Base-by-base conservation (phyloP, 2,329 filamentous ascomycete genomes). In the Penicillium sp. region DNA sequence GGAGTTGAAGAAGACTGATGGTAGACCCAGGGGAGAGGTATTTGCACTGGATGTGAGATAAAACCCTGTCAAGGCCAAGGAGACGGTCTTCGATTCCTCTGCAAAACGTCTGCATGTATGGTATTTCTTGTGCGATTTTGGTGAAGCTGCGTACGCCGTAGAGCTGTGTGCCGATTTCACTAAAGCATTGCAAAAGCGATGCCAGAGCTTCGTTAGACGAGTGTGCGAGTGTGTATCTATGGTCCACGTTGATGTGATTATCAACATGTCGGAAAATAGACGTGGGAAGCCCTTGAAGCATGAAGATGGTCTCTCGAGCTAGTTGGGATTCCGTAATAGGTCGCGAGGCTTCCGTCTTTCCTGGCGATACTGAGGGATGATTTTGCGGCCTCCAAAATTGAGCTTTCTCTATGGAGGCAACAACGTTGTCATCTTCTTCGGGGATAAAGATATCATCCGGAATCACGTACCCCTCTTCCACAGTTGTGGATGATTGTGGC, bases 201-300 rank as follows among this genome's bases (percentile, higher is more conserved):
- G 62, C 58, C 16, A 75, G 58, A 4, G 68, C 60, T 40, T 62
- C 50, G 22, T 52, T 65, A 1, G 73, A 75, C 32, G 70, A 59
- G 60, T 77, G 69, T 9, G 55, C 56, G 24, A 74, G 52, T 21
- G 58, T 61, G 61, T 76, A 76, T 50, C 68, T 67, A 22, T 71
- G 63, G 46, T 77, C 73, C 40, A 77, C 60, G 53, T 67, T 65
- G n/a, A 76, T 60, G 4, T 54, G 58, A 34, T 67, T 61, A 34
- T 72, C 67, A 18, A 70, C 31, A 49, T 67, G 61, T 76, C 71
- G 60, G 64, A 92, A 96, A 1, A 96, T 67, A 1, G 85, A 87
- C 2, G 89, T 93, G 5, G 86, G 82, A 4, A 94, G 76, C 0
- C 92, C 92, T 50, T 85, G 83, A 0, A 97, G 81, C 90, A 97